Base-by-base conservation (phyloP, 495 filamentous ascomycete species). In the Tetracladium setigerum region DNA sequence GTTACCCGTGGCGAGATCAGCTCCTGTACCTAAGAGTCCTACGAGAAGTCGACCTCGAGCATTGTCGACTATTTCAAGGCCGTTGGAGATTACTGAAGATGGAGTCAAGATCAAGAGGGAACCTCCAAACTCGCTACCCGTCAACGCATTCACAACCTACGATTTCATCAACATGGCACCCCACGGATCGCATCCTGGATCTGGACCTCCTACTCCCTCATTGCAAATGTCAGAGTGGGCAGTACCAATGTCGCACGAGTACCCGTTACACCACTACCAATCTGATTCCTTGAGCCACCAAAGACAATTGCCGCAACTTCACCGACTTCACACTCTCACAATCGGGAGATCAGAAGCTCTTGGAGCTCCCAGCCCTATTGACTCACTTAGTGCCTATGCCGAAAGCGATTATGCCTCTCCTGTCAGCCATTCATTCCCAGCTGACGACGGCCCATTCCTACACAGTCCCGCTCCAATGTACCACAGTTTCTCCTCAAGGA, bases 1-100 rank as follows among this genome's bases (percentile, higher is more conserved):
- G 36, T 70, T 94, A 17, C 92, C 92, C 15, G 81, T 98, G 48
- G 80, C 83, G 9, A 85, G 84, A 57, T 77, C 83, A 30, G 73
- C 78, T n/a, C 74, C 78, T 1, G 76, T 75, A 52, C 67, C 67
- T 4, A 55, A 41, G 35, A 61, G 58, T 22, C 58, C 58, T 12
- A 40, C 49, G 8, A 11, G 32, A 33, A 19, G 30, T 13, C 33
- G 51, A 46, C 41, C 52, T 9, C 49, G 57, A 45, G 34, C 57
- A n/a, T 31, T 36, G 7, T 51, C 56, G 15, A 44, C 54, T n/a
- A 45, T 42, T 22, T 52, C 60, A 13, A 51, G 48, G 30, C 27
- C 50, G 12, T 42, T 17, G 43, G 43, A 41, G 24, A 46, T 30
- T 2, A 53, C 10, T 37, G 49, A 47, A 14, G 55, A 44, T 12